A percentile compares a stretch with the other conserved stretches of the same genome.
Evolutionary conservation across 2,329 filamentous ascomycete genomes (phyloP).

Genomic region (Aspergillus arachidicola): DNA sequence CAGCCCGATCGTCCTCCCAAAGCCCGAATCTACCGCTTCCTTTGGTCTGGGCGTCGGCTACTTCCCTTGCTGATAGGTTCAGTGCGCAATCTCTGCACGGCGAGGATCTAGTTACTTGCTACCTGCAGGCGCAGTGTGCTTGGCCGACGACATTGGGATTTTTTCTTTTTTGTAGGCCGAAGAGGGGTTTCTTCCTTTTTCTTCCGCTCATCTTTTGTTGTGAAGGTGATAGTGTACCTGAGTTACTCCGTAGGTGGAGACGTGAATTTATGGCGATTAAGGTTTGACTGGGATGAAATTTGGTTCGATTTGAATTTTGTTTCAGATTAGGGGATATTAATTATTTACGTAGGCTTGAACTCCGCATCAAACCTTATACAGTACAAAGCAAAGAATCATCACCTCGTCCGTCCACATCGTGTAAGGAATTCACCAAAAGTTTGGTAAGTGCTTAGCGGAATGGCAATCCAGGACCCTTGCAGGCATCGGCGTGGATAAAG

Average conservation of each 20-base stretch:
- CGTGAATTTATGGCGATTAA: not conserved
- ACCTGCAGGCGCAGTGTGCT: not conserved
- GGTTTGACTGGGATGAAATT: not conserved
- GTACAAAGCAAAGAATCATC: not conserved
- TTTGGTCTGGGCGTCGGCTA: not conserved
- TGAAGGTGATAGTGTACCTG: no score
- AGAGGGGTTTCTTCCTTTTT: no score
- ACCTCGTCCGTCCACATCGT: not conserved
- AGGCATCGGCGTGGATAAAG: slow-evolving; percentile 25
- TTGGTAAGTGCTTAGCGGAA: no score
- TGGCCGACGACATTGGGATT: no score
- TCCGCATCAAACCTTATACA: not conserved
- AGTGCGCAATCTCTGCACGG: not conserved
- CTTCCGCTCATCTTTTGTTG: no score
- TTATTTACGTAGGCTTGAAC: not conserved
- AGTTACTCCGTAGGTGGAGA: no score
- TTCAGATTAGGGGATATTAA: not conserved
- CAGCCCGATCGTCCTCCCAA: not conserved
- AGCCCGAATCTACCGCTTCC: not conserved
- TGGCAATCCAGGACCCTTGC: slow-evolving; percentile 19
- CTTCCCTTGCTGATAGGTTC: not conserved
- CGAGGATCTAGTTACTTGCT: not conserved
- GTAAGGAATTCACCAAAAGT: not conserved
- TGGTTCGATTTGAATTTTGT: not conserved
- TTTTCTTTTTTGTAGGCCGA: no score